Evolutionary conservation across 306 rosid genomes (phyloP).

Genomic region (Luffa acutangula): DNA sequence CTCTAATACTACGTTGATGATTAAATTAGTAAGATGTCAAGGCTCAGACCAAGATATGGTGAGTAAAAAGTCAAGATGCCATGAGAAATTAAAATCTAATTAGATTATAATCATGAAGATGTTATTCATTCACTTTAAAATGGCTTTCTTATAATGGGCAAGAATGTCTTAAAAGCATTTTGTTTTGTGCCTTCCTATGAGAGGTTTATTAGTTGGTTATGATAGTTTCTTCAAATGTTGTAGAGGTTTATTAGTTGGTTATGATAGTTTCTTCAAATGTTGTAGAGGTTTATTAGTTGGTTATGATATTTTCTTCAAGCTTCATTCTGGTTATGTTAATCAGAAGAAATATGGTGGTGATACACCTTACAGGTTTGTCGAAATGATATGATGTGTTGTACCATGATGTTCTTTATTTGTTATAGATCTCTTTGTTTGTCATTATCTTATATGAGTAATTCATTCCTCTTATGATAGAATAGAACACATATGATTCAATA

Average conservation of each 20-base stretch:
- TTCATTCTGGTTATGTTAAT: slow-evolving; percentile 87
- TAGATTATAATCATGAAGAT: background rate
- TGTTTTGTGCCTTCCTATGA: background rate
- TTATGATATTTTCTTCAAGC: slow-evolving; percentile 62
- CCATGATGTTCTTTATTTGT: background rate
- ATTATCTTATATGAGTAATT: background rate
- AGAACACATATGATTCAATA: background rate
- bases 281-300: slow-evolving; percentile 9
- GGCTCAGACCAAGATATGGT: slow-evolving; percentile 76
- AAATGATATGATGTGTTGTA: background rate
- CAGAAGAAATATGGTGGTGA: slow-evolving; percentile 93
- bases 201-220: background rate
- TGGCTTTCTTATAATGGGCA: too few species aligned
- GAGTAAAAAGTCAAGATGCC: slow-evolving; percentile 28
- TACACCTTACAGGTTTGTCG: slow-evolving; percentile 74
- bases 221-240: too few species aligned
- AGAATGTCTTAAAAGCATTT: background rate
- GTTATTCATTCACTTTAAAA: background rate
- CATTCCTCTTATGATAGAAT: background rate
- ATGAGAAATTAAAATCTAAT: background rate
- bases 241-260: background rate
- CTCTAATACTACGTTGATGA: slow-evolving; percentile 14
- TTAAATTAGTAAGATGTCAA: slow-evolving; percentile 40
- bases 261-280: background rate
- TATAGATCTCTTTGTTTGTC: background rate